A percentile compares a stretch with the other conserved stretches of the same genome.
These are phyloP conservation scores for Aspergillus sp. DNA, from an alignment of 2,329 filamentous ascomycete genomes.

Conservation along the genomic window DNA sequence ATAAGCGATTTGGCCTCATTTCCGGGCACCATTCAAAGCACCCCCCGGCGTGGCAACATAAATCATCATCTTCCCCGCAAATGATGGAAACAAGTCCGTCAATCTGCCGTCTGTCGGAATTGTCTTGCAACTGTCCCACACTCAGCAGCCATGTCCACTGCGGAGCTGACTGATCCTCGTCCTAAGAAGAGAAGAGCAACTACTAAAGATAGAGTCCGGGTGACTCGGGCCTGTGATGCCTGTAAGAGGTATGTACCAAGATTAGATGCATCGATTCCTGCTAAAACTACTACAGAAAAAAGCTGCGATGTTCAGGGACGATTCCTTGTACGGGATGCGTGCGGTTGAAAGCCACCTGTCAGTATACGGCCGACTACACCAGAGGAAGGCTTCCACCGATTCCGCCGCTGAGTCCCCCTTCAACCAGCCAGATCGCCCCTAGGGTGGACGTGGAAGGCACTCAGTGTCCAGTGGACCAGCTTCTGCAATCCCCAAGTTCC, in stretches of 20 bases:
- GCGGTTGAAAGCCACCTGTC: conserved; percentile 4
- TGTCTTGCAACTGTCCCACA: no score
- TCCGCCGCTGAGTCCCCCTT: background rate
- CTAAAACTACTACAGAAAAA: conserved; percentile 6
- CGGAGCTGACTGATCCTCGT: conserved; percentile 6
- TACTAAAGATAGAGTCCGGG: conserved; percentile 13
- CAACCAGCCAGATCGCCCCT: background rate
- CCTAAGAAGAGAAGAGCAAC: conserved; percentile 11
- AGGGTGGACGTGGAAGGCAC: background rate
- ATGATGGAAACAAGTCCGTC: no score
- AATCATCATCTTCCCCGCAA: no score
- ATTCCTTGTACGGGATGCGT: conserved; percentile 13
- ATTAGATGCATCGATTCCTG: background rate
- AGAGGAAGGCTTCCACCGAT: conserved; percentile 13
- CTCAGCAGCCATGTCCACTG: background rate
- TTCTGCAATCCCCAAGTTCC: conserved; percentile 9
- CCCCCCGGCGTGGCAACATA: no score
- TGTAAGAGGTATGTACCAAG: conserved; percentile 11
- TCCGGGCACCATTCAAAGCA: no score
- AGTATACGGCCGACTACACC: conserved; percentile 15
- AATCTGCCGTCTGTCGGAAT: no score
- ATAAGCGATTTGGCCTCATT: no score
- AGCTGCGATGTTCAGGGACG: conserved; percentile 15
- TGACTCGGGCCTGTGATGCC: conserved; percentile 15
- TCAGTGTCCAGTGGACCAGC: background rate